Base-by-base conservation (phyloP, 73 alveolate species). In the Tetrahymena thermophila region DNA sequence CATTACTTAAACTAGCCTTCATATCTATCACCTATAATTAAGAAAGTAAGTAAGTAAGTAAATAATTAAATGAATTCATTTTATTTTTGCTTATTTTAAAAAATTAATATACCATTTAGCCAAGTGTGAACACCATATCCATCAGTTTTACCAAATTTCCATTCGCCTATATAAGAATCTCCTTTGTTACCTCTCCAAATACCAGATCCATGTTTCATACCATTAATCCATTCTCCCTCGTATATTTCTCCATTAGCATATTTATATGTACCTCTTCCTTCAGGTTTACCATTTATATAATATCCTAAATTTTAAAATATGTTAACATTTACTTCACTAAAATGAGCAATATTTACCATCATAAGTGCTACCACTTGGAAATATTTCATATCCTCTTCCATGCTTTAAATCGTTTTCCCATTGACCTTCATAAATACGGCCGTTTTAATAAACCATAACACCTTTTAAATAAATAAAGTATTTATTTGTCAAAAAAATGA, bases 181-280 rank as follows among this genome's bases (percentile, higher is more conserved):
- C 98, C 98, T 71, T 96, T 96, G 15, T 94, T 57, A 34, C 98
- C 98, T 43, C 35, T 19, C 96, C 97, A 94, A 34, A 85, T 58
- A 37, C 98, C 98, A 95, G 96, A 43, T n/a, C 98, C 98, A 85
- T 96, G 97, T 56, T 97, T 97, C 93, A 94, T 57, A 35, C 98
- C 97, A 42, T 94, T 93, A 56, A 85, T 56, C 98, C 99, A 97
- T 42, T 94, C 96, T 10, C 99, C 99, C 58, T 96, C 97, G 56
- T 96, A 97, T 34, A 83, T 35, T 84, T 98, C 98, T n/a, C 97
- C 97, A 94, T 98, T 98, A 85, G 95, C 95, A 99, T 99, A 98
- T 10, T 94, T 57, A 95, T 98, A 98, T 28, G 95, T 97, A 9
- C 99, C 99, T 58, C 96, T 96, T 21, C 99, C 99, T 94, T 98